Percentiles rank a stretch among this genome's conserved stretches.
Conservation (phyloP, 441 rosid species). For the Aleurites moluccanus region DNA sequence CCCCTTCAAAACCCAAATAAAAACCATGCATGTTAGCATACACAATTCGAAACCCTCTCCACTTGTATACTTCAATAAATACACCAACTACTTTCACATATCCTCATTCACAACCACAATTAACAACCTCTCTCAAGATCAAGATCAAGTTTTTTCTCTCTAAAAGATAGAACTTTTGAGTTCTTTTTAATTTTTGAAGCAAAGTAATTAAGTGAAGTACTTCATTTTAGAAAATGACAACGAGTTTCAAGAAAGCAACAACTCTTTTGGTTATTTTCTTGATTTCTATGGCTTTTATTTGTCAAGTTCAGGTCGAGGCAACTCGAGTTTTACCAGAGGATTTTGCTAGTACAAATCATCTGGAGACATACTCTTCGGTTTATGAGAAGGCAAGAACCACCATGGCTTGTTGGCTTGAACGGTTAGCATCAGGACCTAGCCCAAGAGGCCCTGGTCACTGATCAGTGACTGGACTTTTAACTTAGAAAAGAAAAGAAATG, state of each 20-base stretch:
- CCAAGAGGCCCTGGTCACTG: constrained; percentile 51
- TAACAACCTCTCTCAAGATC: too few species aligned
- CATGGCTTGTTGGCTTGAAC: constrained; percentile 43
- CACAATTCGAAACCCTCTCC: too few species aligned
- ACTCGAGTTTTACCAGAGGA: constrained; percentile 37
- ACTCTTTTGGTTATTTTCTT: constrained; percentile 25
- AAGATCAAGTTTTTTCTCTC: too few species aligned
- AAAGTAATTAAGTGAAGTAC: not conserved
- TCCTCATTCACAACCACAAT: too few species aligned
- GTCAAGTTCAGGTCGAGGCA: constrained; percentile 30
- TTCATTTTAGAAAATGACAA: not conserved
- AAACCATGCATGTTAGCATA: too few species aligned
- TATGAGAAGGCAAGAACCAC: constrained; percentile 38
- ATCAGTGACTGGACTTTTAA: too few species aligned
- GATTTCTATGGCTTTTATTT: constrained; percentile 21
- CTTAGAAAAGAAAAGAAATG: too few species aligned
- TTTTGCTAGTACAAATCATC: constrained; percentile 31
- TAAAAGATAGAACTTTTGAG: too few species aligned
- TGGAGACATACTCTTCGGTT: constrained; percentile 33
- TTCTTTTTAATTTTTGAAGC: too few species aligned
- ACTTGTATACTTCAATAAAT: too few species aligned
- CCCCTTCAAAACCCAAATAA: too few species aligned
- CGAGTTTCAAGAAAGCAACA: constrained; percentile 25
- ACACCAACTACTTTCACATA: too few species aligned
- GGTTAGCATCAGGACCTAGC: constrained; percentile 51